Conservation (phyloP, 2,329 filamentous ascomycete genomes). For the Stachybotrys chartarum region DNA sequence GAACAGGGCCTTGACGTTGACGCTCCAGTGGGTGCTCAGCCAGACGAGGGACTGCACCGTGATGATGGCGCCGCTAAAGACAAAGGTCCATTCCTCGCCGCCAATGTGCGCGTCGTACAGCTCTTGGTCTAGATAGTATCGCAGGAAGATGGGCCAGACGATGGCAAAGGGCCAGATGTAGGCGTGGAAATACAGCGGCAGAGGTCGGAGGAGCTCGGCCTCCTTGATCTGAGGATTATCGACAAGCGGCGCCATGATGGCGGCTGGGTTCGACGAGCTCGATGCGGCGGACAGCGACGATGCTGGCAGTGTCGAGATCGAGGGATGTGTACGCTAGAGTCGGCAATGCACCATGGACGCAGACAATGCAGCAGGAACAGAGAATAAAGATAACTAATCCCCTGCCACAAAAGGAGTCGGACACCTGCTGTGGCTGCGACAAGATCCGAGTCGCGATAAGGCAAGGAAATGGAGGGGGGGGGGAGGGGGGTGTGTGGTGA, state of each 20-base stretch:
- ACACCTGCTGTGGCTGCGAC: neutral
- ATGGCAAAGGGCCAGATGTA: slow-evolving; percentile 93
- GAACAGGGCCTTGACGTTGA: slow-evolving; percentile 75
- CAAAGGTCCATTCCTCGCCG: slow-evolving; percentile 96
- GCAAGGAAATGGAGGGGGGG: neutral
- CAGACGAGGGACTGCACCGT: slow-evolving; percentile 83
- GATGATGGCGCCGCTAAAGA: slow-evolving; percentile 83
- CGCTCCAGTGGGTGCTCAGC: slow-evolving; percentile 97
- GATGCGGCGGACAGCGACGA: neutral
- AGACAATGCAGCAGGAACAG: neutral
- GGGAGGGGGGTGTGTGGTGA: no score
- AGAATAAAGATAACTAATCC: neutral
- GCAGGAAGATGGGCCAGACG: slow-evolving; percentile 85
- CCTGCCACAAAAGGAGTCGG: no score
- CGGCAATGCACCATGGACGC: neutral
- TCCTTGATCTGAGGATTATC: slow-evolving; percentile 84
- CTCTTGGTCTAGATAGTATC: slow-evolving; percentile 75
- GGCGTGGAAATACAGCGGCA: slow-evolving; percentile 71
- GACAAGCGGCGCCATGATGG: slow-evolving; percentile 71
- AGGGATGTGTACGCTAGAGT: neutral
- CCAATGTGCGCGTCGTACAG: slow-evolving; percentile 88
- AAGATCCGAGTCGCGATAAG: neutral
- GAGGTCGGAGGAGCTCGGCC: slow-evolving; percentile 81
- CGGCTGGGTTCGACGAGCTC: slow-evolving; percentile 1
- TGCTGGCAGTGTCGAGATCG: neutral